Base-by-base conservation (phyloP, 176 grass and related monocot species). In the Oryza officinalis region DNA sequence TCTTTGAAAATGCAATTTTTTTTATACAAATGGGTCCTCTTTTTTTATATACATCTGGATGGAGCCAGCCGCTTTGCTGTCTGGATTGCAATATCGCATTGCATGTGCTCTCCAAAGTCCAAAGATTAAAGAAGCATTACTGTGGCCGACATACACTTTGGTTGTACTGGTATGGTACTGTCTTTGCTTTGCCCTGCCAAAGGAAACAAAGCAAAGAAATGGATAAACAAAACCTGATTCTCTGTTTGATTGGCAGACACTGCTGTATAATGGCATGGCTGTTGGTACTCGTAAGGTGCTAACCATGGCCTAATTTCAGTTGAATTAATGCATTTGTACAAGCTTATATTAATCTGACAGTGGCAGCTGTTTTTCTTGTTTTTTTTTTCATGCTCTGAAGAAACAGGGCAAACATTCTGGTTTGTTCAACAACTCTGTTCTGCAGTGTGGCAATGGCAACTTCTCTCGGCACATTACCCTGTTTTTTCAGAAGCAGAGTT, bases 41-140 rank as follows among this genome's bases (percentile, higher is more conserved):
- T 35, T 10, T 11, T 2, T 27, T 11, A 38, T 38, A 8, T 38
- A 30, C 2, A 38, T 38, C 5, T 33, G 28, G 28, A 61, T 61
- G 20, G 57, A 25, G n/a, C 57, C 57, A 61, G n/a, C 20, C n/a
- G 57, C 57, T 72, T 69, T 47, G 64, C 14, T 50, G 43, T 44
- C 8, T 14, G 15, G 18, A 50, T 50, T 50, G 47, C 13, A 50
- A 35, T 26, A 82, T 70, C 37, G 86, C 65, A 8, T n/a, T 76
- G 57, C 86, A 88, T 68, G 75, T 80, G 81, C 60, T 27, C 17
- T 11, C 69, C 46, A 75, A 80, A 88, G 79, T 11, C 69, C 46
- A 75, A 80, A 88, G 79, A 76, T 41, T n/a, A 82, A 82, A 83
- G 80, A 25, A 74, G 11, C 13, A 33, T 33, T 68, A 30, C 27